Evolutionary conservation across 306 rosid genomes (phyloP).

Genomic region (Potentilla sterilis): DNA sequence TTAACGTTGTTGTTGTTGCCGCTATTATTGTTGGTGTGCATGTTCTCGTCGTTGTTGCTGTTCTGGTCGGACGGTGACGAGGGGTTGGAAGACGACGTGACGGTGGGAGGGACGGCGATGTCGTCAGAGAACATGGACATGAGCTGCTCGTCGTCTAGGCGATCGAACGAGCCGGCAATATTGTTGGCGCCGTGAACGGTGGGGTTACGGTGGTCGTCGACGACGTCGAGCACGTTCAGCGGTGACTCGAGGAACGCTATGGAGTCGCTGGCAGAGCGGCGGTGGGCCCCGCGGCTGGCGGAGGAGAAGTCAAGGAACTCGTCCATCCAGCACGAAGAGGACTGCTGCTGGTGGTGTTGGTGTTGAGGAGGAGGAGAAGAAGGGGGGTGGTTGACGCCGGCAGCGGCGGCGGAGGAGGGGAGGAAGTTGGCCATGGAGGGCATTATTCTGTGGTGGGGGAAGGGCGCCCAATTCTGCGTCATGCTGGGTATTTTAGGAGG

Average conservation of each 20-base stretch:
- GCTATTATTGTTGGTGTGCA: slow-evolving; percentile 27
- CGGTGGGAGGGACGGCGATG: slow-evolving; percentile 37
- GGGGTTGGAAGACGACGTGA: slow-evolving; percentile 42
- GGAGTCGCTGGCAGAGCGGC: slow-evolving; percentile 82
- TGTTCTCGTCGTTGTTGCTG: slow-evolving; percentile 62
- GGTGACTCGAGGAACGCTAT: slow-evolving; percentile 70
- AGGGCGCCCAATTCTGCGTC: slow-evolving; percentile 70
- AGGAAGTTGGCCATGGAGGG: slow-evolving; percentile 40
- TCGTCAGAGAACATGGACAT: slow-evolving; percentile 86
- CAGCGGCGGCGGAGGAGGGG: slow-evolving; percentile 13
- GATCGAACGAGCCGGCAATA: slow-evolving; percentile 43
- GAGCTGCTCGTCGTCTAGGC: slow-evolving; percentile 79
- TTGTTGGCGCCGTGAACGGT: slow-evolving; percentile 19
- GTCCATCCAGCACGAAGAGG: slow-evolving; percentile 54
- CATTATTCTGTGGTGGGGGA: slow-evolving; percentile 41
- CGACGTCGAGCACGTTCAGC: slow-evolving; percentile 25
- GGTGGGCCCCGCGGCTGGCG: slow-evolving; percentile 60
- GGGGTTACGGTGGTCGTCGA: neutral
- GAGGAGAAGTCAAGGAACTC: slow-evolving; percentile 90
- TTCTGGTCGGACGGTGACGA: slow-evolving; percentile 84
- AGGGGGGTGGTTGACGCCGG: slow-evolving; percentile 1
- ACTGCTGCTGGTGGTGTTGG: slow-evolving; percentile 1
- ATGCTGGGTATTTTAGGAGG: slow-evolving; percentile 90
- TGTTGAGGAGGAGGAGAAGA: neutral
- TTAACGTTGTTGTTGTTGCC: slow-evolving; percentile 32